These are phyloP conservation scores for Collybia nuda DNA, from an alignment of 768 basidiomycete species.

Conservation along the genomic window DNA sequence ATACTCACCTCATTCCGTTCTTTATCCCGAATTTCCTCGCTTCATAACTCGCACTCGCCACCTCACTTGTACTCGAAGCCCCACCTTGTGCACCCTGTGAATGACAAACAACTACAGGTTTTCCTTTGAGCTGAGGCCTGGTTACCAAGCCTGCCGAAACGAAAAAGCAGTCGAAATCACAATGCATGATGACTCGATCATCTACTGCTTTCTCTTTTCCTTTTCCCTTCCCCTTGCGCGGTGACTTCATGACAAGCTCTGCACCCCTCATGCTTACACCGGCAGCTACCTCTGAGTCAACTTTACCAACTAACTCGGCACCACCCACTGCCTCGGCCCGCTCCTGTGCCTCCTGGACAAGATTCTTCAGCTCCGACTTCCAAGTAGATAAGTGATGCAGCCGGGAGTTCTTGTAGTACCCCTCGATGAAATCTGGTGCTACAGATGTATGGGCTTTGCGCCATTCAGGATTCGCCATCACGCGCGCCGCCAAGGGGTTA, in stretches of 20 bases:
- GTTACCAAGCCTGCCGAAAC: slow-evolving; percentile 86
- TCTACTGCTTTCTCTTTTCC: slow-evolving; percentile 56
- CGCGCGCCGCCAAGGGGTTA: slow-evolving; percentile 72
- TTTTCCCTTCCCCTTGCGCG: slow-evolving; percentile 50
- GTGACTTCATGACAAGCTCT: slow-evolving; percentile 47
- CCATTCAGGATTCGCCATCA: slow-evolving; percentile 86
- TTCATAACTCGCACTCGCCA: slow-evolving; percentile 94
- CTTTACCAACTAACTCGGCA: slow-evolving; percentile 27
- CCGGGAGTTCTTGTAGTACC: slow-evolving; percentile 82
- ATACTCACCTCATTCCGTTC: slow-evolving; percentile 88
- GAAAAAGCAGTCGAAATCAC: slow-evolving; percentile 97
- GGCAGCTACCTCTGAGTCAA: slow-evolving; percentile 22
- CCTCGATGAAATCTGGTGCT: slow-evolving; percentile 84
- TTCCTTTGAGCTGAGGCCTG: slow-evolving; percentile 80
- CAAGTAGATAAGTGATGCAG: slow-evolving; percentile 91
- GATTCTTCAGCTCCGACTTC: slow-evolving; percentile 84
- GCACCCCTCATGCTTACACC: slow-evolving; percentile 53
- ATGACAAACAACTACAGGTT: slow-evolving; percentile 94
- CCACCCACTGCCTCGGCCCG: slow-evolving; percentile 46
- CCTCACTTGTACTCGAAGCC: slow-evolving; percentile 83
- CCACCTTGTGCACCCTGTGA: slow-evolving; percentile 79
- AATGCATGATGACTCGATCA: slow-evolving; percentile 82
- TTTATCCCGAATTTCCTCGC: slow-evolving; percentile 84
- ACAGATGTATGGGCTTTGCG: slow-evolving; percentile 83
- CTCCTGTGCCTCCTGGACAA: slow-evolving; percentile 81